Conservation (phyloP, 768 basidiomycete genomes). For the Sporobolomyces pararoseus region DNA sequence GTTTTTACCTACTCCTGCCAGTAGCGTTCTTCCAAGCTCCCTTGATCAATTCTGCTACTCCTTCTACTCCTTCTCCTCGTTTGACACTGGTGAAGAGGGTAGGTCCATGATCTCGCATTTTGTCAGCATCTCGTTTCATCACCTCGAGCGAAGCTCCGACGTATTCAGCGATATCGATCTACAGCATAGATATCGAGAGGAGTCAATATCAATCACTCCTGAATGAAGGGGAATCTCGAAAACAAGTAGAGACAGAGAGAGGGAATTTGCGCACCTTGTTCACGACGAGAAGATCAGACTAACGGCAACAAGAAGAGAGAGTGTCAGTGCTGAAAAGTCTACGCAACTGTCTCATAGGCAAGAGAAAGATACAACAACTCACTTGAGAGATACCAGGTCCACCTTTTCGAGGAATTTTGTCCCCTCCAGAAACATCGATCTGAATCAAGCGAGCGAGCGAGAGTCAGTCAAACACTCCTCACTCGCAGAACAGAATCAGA, state of each 20-base stretch:
- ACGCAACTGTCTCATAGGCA: no score
- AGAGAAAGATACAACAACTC: not conserved
- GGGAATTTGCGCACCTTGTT: slow-evolving; percentile 67
- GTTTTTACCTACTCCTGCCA: slow-evolving; percentile 12
- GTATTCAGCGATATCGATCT: slow-evolving; percentile 90
- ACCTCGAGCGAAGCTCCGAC: slow-evolving; percentile 90
- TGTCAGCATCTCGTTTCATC: slow-evolving; percentile 86
- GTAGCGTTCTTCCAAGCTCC: slow-evolving; percentile 74
- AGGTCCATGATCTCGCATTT: slow-evolving; percentile 91
- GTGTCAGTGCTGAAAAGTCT: not conserved
- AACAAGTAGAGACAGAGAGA: not conserved
- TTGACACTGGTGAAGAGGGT: slow-evolving; percentile 86
- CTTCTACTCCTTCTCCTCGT: slow-evolving; percentile 70
- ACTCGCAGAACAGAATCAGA: no score
- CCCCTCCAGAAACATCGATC: slow-evolving; percentile 67
- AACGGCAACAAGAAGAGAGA: slow-evolving; percentile 44
- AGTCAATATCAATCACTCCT: no score
- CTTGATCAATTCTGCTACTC: slow-evolving; percentile 73
- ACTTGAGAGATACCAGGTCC: slow-evolving; percentile 84
- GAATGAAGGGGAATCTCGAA: not conserved
- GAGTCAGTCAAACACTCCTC: no score
- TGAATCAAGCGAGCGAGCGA: slow-evolving; percentile 13
- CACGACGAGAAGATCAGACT: slow-evolving; percentile 87
- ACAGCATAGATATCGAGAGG: no score
- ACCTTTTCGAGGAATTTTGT: slow-evolving; percentile 97